These are phyloP conservation scores for Rhodotorula sp. DNA, from an alignment of 1,284 basidiomycete species.

Conservation along the genomic window DNA sequence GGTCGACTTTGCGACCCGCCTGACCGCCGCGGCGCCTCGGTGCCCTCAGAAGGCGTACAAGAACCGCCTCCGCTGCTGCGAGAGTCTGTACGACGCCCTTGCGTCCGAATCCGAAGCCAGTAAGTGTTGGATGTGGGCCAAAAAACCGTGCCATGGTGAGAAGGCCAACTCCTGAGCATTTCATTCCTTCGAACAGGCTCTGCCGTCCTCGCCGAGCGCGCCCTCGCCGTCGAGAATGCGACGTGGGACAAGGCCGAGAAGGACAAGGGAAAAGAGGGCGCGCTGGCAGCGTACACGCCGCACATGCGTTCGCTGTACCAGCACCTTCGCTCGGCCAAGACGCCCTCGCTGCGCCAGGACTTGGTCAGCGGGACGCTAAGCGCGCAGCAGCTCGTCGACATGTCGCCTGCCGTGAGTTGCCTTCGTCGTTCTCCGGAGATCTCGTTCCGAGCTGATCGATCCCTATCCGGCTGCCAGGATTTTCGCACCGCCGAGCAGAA, in stretches of 20 bases:
- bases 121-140: slow-evolving; percentile 54
- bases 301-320: slow-evolving; percentile 86
- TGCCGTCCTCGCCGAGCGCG: slow-evolving; percentile 39
- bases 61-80: slow-evolving; percentile 67
- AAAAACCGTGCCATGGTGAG: neutral
- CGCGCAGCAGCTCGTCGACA: slow-evolving; percentile 59
- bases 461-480: too few relatives aligned
- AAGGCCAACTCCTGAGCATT: neutral
- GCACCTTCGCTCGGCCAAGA: slow-evolving; percentile 91
- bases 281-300: slow-evolving; percentile 59
- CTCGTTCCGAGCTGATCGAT: too few relatives aligned
- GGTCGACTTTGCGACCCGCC: slow-evolving; percentile 54
- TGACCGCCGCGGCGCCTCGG: slow-evolving; percentile 46
- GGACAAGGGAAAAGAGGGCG: slow-evolving; percentile 49
- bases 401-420: neutral
- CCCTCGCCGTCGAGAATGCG: neutral
- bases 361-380: slow-evolving; percentile 75
- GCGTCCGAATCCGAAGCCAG: slow-evolving; percentile 77
- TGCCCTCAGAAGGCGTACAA: slow-evolving; percentile 61
- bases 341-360: slow-evolving; percentile 76
- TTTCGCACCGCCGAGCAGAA: neutral
- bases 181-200: slow-evolving; percentile 44
- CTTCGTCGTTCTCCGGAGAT: neutral
- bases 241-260: neutral
- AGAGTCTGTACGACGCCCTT: slow-evolving; percentile 86